Evolutionary conservation across 1,139 yeast species (phyloP).

Genomic region (Geotrichum reessii): DNA sequence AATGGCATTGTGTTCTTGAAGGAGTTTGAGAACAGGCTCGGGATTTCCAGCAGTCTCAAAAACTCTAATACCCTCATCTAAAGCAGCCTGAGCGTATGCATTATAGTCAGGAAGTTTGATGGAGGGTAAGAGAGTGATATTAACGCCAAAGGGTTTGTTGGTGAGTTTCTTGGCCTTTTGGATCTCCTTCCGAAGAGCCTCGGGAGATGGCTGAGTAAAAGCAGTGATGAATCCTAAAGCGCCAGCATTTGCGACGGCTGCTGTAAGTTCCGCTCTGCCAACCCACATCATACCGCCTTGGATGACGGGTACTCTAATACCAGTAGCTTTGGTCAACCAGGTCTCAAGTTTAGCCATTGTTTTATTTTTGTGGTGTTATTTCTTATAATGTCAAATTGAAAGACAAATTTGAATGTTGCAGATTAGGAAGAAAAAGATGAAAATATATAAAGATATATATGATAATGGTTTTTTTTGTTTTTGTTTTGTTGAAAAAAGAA

Average conservation of each 20-base stretch:
- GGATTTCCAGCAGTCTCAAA: slow-evolving; percentile 38
- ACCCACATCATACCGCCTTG: slow-evolving; percentile 36
- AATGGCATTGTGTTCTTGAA: slow-evolving; percentile 23
- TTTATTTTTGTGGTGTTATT: neutral
- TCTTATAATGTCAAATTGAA: too few species aligned
- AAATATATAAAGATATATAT: too few species aligned
- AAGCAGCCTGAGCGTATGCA: slow-evolving; percentile 34
- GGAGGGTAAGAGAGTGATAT: slow-evolving; percentile 36
- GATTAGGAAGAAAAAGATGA: too few species aligned
- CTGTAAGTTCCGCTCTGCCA: slow-evolving; percentile 33
- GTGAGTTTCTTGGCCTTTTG: slow-evolving; percentile 27
- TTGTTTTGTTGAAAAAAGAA: too few species aligned
- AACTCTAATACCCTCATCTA: slow-evolving; percentile 35
- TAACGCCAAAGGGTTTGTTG: slow-evolving; percentile 35
- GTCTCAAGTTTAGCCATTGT: slow-evolving; percentile 27
- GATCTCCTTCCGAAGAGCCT: slow-evolving; percentile 33
- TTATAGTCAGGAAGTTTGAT: slow-evolving; percentile 35
- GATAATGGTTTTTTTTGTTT: too few species aligned
- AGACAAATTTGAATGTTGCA: too few species aligned
- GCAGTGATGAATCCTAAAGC: slow-evolving; percentile 37
- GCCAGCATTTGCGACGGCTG: slow-evolving; percentile 38
- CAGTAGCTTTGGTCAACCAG: slow-evolving; percentile 32
- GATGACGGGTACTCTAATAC: slow-evolving; percentile 38
- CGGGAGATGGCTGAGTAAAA: slow-evolving; percentile 34
- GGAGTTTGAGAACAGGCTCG: slow-evolving; percentile 25